Evolutionary conservation across 2,329 filamentous ascomycete species (phyloP), one percentile per base, ranked within the genome.

Genomic region (Salinomyces thailandicus): DNA sequence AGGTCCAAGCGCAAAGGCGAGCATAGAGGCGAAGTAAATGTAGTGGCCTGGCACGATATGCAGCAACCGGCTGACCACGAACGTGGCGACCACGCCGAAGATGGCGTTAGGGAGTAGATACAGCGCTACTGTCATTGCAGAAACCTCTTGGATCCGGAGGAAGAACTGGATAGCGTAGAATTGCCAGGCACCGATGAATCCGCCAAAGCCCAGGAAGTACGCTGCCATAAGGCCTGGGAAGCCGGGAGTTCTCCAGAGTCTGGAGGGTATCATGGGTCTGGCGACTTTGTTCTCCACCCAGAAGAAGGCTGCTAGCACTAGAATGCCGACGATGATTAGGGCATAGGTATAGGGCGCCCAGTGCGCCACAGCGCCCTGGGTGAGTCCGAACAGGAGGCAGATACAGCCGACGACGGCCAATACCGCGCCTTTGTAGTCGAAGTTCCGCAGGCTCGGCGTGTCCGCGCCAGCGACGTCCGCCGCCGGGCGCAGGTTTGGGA

Each of bases 71-170:
- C 61, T 63, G 6, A 69, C 65, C n/a, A 68, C 50, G 48, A 54
- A 66, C 1, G 64, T 64, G 0, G 66, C 65, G 4, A 67, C 42
- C 0, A 68, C 57, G 1, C 65, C 66, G 5, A 63, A 55, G 4
- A 68, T 45, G 5, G 57, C 64, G 35, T 69, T 69, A 1, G 66
- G 64, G 1, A 67, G 53, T 14, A 64, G 53, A 33, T 68, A 68
- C 0, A 68, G 46, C 0, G 64, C 62, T 2, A 63, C 60, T 0
- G 58, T 63, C 2, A 68, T 45, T 0, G 65, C 55, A 0, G 52
- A 57, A 1, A 54, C 59, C 9, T 58, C 52, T 39, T 68, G 64
- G 48, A 60, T 54, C n/a, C 42, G 48, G 20, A 53, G 46, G 37
- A 49, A 62, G 45, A 62, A 62, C 34, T 62, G 60, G 20, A 63